phyloP scores from a whole-genome alignment of 495 filamentous ascomycete species.

The Letharia lupina region DNA sequence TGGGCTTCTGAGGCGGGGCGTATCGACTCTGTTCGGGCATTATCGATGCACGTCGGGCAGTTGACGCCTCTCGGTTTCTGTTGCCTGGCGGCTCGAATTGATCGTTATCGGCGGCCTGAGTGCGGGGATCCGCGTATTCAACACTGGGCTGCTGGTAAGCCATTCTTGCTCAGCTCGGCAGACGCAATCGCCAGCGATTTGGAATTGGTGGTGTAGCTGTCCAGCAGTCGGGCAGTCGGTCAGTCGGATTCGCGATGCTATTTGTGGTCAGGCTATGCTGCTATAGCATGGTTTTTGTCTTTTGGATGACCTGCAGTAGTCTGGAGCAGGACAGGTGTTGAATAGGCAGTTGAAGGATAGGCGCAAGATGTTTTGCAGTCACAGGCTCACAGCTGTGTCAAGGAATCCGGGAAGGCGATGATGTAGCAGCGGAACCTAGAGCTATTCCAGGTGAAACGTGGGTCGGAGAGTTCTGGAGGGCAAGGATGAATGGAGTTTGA shows the following conservation, averaged over 20 bases:
- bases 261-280: neutral
- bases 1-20: slow-evolving; percentile 25
- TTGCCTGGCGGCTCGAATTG: slow-evolving; percentile 6
- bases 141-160: slow-evolving; percentile 20
- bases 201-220: neutral
- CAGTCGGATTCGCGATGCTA: neutral
- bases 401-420: slow-evolving; percentile 6
- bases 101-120: slow-evolving; percentile 12
- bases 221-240: neutral
- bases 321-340: slow-evolving; percentile 1
- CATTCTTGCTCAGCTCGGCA: slow-evolving; percentile 18
- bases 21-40: slow-evolving; percentile 25
- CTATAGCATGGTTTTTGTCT: slow-evolving; percentile 4
- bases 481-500: neutral
- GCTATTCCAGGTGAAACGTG: slow-evolving; percentile 16
- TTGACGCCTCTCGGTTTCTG: slow-evolving; percentile 15
- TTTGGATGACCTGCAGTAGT: slow-evolving; percentile 15
- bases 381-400: neutral
- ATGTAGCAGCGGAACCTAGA: slow-evolving; percentile 15
- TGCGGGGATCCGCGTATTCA: slow-evolving; percentile 16
- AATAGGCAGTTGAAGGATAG: neutral
- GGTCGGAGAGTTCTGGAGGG: slow-evolving; percentile 4
- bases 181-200: slow-evolving; percentile 11
- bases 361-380: neutral
- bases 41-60: slow-evolving; percentile 5